These are phyloP conservation scores for Acanthamoeba triangularis DNA, from an alignment of 208 protist species.

Conservation along the genomic window DNA sequence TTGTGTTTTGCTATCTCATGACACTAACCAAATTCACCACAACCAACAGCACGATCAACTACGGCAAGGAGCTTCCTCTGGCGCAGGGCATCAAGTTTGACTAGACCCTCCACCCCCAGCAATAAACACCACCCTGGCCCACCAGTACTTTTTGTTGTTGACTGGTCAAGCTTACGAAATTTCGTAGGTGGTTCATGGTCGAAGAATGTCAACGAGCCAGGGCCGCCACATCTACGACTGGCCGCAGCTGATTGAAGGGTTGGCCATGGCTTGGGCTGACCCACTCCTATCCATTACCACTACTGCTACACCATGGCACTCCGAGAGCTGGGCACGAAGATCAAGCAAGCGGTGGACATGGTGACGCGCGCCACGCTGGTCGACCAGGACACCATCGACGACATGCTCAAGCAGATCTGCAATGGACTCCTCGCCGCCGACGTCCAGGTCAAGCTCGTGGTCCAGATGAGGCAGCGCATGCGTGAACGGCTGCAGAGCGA, in stretches of 20 bases:
- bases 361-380: background rate
- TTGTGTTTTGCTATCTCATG: too few species aligned
- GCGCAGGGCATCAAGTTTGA: constrained; percentile 92
- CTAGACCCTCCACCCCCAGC: too few species aligned
- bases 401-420: constrained; percentile 96
- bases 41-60: constrained; percentile 90
- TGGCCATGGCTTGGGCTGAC: too few species aligned
- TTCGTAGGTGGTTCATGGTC: too few species aligned
- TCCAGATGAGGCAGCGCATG: constrained; percentile 96
- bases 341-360: background rate
- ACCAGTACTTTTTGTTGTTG: too few species aligned
- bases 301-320: background rate
- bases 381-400: constrained; percentile 93
- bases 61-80: constrained; percentile 86
- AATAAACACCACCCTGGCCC: too few species aligned
- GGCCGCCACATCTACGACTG: too few species aligned
- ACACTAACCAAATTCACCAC: too few species aligned
- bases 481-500: constrained; percentile 95
- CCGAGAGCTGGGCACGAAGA: background rate
- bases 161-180: too few species aligned
- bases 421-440: constrained; percentile 97
- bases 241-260: too few species aligned
- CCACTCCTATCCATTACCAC: background rate
- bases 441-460: constrained; percentile 97
- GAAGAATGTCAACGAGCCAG: too few species aligned